A percentile compares a stretch with the other conserved stretches of the same genome.
These are phyloP conservation scores for Protostelium mycophagum DNA, from an alignment of 78 protist species.

Conservation along the genomic window DNA sequence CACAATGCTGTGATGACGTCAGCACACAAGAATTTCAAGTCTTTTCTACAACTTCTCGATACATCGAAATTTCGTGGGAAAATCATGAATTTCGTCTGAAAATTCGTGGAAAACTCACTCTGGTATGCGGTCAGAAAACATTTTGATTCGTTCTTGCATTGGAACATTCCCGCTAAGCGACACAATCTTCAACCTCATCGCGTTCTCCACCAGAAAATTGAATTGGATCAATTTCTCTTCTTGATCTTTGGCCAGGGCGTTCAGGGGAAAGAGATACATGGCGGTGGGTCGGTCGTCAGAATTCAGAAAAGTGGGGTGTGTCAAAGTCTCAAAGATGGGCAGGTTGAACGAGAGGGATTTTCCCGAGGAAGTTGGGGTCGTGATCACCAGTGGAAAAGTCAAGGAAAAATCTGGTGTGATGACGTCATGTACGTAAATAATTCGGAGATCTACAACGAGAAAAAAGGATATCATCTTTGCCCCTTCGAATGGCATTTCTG, in stretches of 20 bases:
- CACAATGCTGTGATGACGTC: slow-evolving; percentile 15
- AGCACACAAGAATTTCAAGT: too few relatives aligned
- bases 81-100: neutral
- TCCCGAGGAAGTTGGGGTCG: slow-evolving; percentile 63
- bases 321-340: slow-evolving; percentile 44
- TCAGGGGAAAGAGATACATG: slow-evolving; percentile 55
- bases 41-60: too few relatives aligned
- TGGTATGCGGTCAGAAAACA: slow-evolving; percentile 15
- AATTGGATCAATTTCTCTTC: slow-evolving; percentile 12
- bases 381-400: slow-evolving; percentile 12
- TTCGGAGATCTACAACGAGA: neutral
- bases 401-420: neutral
- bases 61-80: too few relatives aligned
- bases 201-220: neutral
- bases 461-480: neutral
- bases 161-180: neutral
- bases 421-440: too few relatives aligned
- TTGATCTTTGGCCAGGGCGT: slow-evolving; percentile 62
- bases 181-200: slow-evolving; percentile 11
- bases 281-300: slow-evolving; percentile 11
- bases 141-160: neutral
- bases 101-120: neutral
- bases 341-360: slow-evolving; percentile 39
- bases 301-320: neutral
- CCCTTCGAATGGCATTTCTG: neutral